phyloP scores from a whole-genome alignment of 1,284 basidiomycete species.

The Entoloma clypeatum region DNA sequence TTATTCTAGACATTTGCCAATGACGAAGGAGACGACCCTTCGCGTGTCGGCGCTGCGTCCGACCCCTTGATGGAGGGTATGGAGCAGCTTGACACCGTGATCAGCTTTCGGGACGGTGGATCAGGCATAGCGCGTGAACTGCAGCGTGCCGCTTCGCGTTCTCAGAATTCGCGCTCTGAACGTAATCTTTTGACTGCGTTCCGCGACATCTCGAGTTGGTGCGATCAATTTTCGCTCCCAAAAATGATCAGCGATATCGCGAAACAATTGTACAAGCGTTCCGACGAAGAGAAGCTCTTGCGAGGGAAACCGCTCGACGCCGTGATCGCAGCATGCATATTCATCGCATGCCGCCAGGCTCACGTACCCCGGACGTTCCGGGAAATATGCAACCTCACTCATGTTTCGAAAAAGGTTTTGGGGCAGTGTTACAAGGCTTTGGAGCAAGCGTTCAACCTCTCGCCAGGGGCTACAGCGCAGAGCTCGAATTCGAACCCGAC shows the following conservation, averaged over 20 bases:
- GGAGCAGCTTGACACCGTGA: conserved; percentile 91
- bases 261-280: conserved; percentile 96
- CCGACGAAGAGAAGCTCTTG: conserved; percentile 91
- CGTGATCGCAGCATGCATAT: conserved; percentile 96
- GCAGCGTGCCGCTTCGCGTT: conserved; percentile 85
- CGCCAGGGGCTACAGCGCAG: conserved; percentile 60
- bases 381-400: conserved; percentile 92
- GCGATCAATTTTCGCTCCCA: conserved; percentile 92
- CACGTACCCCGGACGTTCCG: conserved; percentile 93
- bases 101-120: conserved; percentile 92
- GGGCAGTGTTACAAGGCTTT: conserved; percentile 94
- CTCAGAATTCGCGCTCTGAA: conserved; percentile 73
- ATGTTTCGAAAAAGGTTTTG: conserved; percentile 92
- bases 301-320: conserved; percentile 91
- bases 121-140: conserved; percentile 90
- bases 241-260: conserved; percentile 95
- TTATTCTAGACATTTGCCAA: conserved; percentile 89
- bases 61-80: conserved; percentile 93
- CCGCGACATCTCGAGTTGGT: conserved; percentile 89
- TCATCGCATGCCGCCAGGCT: conserved; percentile 94
- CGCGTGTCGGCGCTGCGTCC: conserved; percentile 96
- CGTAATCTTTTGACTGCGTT: conserved; percentile 86
- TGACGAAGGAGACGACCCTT: conserved; percentile 98
- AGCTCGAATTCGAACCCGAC: conserved; percentile 39
- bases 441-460: conserved; percentile 87